phyloP scores from a whole-genome alignment of 2,329 filamentous ascomycete genomes.

The Trichoderma brevicompactum region DNA sequence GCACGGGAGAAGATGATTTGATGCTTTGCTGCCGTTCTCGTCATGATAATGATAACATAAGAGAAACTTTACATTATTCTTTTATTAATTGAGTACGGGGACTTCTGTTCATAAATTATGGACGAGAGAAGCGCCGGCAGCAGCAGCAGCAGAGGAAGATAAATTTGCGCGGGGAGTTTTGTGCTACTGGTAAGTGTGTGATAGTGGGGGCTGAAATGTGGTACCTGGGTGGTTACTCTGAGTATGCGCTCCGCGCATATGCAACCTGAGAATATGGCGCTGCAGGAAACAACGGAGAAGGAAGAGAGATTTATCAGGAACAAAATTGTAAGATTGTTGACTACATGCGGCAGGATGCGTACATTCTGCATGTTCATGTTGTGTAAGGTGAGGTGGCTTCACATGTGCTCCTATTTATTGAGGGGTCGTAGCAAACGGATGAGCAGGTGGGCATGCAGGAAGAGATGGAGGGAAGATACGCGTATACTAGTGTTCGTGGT shows the following conservation, averaged over 20 bases:
- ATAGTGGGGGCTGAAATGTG: background rate
- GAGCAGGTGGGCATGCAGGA: no score
- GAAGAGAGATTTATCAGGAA: no score
- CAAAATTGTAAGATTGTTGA: background rate
- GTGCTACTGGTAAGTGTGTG: background rate
- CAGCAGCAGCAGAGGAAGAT: background rate
- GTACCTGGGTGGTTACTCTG: background rate
- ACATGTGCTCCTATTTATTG: background rate
- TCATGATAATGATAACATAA: no score
- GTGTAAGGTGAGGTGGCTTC: background rate
- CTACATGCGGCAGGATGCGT: no score
- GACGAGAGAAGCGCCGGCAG: background rate
- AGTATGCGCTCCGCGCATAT: background rate
- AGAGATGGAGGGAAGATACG: background rate
- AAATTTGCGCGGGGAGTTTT: background rate
- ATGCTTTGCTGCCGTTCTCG: no score
- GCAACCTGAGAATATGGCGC: background rate
- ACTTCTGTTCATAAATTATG: no score
- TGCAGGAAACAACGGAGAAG: background rate
- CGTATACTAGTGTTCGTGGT: no score
- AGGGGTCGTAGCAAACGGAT: background rate
- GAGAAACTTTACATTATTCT: no score
- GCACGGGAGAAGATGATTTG: no score
- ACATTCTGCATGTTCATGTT: background rate
- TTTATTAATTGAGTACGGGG: no score